A percentile compares a stretch with the other conserved stretches of the same genome.
Evolutionary conservation across 805 yeast species (phyloP).

Genomic region (Brettanomyces sp.): DNA sequence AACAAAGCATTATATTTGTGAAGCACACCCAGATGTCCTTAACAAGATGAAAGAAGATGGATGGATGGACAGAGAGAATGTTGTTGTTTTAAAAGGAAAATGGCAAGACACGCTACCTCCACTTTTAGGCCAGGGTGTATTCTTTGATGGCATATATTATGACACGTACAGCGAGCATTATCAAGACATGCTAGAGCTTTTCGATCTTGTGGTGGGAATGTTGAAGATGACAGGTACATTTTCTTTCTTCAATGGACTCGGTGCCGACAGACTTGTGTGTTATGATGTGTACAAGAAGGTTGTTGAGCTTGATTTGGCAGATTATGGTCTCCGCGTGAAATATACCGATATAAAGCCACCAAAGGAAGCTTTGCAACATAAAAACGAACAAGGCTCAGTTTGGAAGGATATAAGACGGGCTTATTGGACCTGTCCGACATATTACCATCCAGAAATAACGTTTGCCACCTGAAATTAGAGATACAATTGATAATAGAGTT

Average conservation of each 20-base stretch:
- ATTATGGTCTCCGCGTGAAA: conserved; percentile 66
- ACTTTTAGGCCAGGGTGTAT: conserved; percentile 54
- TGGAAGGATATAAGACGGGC: conserved; percentile 57
- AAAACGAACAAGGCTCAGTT: conserved; percentile 31
- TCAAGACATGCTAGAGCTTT: conserved; percentile 67
- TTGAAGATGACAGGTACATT: conserved; percentile 76
- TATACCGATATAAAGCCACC: conserved; percentile 44
- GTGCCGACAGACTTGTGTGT: conserved; percentile 66
- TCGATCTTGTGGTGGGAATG: conserved; percentile 73
- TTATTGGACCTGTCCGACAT: conserved; percentile 61
- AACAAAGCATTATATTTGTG: conserved; percentile 75
- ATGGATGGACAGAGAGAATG: conserved; percentile 71
- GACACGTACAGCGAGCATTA: conserved; percentile 94
- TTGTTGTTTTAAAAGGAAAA: conserved; percentile 72
- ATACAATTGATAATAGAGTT: not conserved
- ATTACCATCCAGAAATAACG: conserved; percentile 55
- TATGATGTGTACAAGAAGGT: conserved; percentile 80
- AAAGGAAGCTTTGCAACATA: conserved; percentile 25
- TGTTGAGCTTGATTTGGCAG: conserved; percentile 68
- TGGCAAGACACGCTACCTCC: conserved; percentile 81
- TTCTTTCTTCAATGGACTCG: conserved; percentile 87
- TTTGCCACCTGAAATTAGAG: conserved; percentile 20
- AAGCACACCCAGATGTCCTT: conserved; percentile 91
- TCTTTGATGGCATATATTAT: conserved; percentile 85
- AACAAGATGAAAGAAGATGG: conserved; percentile 60